A percentile compares a stretch with the other conserved stretches of the same genome.
These are phyloP conservation scores for Staphylotrichum longicolle DNA, from an alignment of 495 filamentous ascomycete species.

Conservation along the genomic window DNA sequence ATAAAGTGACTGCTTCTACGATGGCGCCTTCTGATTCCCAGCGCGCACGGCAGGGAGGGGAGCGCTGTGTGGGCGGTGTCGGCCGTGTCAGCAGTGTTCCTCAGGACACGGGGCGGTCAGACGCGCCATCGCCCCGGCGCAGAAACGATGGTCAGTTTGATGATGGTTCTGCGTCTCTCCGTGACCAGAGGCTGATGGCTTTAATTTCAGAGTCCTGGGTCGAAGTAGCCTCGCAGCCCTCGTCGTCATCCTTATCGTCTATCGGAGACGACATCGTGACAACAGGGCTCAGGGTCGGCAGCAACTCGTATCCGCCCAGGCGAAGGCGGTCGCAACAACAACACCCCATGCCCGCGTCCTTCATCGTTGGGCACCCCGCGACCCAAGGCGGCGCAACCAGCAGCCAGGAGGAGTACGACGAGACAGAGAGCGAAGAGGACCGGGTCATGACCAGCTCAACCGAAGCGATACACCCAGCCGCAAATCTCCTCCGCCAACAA, in stretches of 20 bases:
- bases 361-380: constrained; percentile 38
- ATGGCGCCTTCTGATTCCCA: constrained; percentile 29
- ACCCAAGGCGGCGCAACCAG: constrained; percentile 57
- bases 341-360: constrained; percentile 34
- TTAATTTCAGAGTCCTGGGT: constrained; percentile 88
- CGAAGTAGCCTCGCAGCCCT: constrained; percentile 89
- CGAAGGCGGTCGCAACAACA: constrained; percentile 56
- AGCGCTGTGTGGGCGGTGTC: not conserved
- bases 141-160: constrained; percentile 40
- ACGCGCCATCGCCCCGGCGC: constrained; percentile 28
- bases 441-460: constrained; percentile 79
- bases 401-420: constrained; percentile 85
- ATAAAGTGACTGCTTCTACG: not conserved
- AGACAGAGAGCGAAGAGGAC: constrained; percentile 58
- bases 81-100: constrained; percentile 10
- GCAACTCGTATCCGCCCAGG: constrained; percentile 48
- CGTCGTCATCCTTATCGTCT: constrained; percentile 85
- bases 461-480: constrained; percentile 58
- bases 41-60: constrained; percentile 16
- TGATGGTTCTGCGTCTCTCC: not conserved
- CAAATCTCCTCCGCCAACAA: constrained; percentile 24
- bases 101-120: constrained; percentile 17
- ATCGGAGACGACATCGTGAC: constrained; percentile 85
- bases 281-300: constrained; percentile 74
- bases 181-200: constrained; percentile 22